Conservation (phyloP, 345 rosid genomes). For the Acer negundo region DNA sequence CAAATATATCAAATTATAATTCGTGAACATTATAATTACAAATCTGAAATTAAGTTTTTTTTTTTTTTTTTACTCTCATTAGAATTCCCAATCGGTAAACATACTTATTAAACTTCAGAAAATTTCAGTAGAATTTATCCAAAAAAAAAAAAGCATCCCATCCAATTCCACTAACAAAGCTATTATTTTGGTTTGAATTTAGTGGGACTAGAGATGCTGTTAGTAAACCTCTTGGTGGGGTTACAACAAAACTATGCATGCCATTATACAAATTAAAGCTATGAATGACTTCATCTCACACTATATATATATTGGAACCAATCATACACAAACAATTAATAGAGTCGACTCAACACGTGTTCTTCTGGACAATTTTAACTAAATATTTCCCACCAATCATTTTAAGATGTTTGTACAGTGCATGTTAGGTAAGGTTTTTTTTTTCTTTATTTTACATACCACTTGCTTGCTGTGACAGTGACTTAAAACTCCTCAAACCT, state of each 20-base stretch:
- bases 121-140: neutral
- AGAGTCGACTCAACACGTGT: neutral
- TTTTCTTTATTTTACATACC: too few relatives aligned
- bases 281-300: neutral
- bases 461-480: too few relatives aligned
- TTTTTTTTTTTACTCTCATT: too few relatives aligned
- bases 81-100: too few relatives aligned
- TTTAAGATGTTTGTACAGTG: neutral
- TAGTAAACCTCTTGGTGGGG: neutral
- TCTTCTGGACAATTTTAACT: neutral
- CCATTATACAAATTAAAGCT: neutral
- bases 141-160: neutral
- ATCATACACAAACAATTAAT: too few relatives aligned
- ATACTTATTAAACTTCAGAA: too few relatives aligned
- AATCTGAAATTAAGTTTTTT: too few relatives aligned
- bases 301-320: neutral
- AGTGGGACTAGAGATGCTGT: neutral
- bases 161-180: neutral
- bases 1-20: too few relatives aligned
- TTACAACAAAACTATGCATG: neutral
- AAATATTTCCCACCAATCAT: neutral
- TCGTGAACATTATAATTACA: too few relatives aligned
- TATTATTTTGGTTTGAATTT: neutral
- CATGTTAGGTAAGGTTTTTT: too few relatives aligned
- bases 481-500: too few relatives aligned